These are phyloP conservation scores for Hyaloscypha hepaticicola DNA, from an alignment of 495 filamentous ascomycete genomes.

Conservation along the genomic window DNA sequence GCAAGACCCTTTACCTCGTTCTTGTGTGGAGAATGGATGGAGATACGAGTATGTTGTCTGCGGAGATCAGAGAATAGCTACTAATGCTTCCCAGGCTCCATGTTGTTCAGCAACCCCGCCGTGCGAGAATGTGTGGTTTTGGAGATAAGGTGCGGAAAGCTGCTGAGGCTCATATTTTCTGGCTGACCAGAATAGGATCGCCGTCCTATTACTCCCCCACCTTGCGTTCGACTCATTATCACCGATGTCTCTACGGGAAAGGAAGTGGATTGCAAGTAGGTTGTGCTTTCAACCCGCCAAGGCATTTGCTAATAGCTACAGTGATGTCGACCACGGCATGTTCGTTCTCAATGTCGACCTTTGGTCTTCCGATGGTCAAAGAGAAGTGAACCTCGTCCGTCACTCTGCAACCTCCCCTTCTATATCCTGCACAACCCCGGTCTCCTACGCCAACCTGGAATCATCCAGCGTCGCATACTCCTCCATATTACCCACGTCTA, in stretches of 20 bases:
- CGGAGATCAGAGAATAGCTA: background rate
- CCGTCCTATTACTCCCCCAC: constrained; percentile 92
- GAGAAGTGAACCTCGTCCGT: constrained; percentile 91
- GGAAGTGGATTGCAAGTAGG: constrained; percentile 87
- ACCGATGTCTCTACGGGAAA: constrained; percentile 76
- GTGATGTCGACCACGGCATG: constrained; percentile 74
- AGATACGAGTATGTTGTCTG: constrained; percentile 25
- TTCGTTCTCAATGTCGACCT: constrained; percentile 93
- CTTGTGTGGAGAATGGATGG: constrained; percentile 16
- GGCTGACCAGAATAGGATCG: constrained; percentile 63
- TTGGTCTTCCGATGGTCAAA: constrained; percentile 79
- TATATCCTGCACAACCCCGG: constrained; percentile 78
- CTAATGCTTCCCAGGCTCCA: constrained; percentile 57
- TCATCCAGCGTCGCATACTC: constrained; percentile 12
- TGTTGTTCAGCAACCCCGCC: constrained; percentile 88
- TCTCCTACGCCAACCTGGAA: constrained; percentile 58
- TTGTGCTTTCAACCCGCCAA: background rate
- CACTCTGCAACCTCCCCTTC: constrained; percentile 85
- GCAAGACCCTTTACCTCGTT: constrained; percentile 13
- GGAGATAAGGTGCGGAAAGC: constrained; percentile 83
- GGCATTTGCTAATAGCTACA: constrained; percentile 28
- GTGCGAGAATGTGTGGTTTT: constrained; percentile 98
- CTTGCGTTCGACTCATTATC: constrained; percentile 84
- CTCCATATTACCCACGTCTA: constrained; percentile 5
- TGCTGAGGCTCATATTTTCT: constrained; percentile 14